Percentiles rank a stretch among this genome's conserved stretches.
phyloP scores from a whole-genome alignment of 768 basidiomycete genomes.

The Lactarius hatsudake region DNA sequence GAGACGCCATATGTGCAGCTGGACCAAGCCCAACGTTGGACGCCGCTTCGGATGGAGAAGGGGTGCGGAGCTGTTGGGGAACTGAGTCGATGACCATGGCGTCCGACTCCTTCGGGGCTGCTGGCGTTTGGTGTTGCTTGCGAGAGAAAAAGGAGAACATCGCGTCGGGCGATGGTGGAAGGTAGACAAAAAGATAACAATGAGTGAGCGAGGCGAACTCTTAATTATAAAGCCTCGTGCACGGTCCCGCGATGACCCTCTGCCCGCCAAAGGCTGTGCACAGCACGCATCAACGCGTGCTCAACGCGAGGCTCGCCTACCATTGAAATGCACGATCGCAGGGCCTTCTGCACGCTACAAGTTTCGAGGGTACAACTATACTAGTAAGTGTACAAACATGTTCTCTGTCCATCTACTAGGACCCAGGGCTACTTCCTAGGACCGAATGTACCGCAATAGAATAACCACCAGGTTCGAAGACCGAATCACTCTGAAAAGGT shows the following conservation, averaged over 20 bases:
- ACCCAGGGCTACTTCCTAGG: neutral
- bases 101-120: constrained; percentile 5
- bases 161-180: constrained; percentile 10
- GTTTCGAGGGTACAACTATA: neutral
- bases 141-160: constrained; percentile 24
- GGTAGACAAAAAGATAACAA: constrained; percentile 12
- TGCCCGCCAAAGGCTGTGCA: constrained; percentile 7
- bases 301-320: constrained; percentile 12
- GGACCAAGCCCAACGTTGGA: constrained; percentile 21
- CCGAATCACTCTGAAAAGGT: neutral
- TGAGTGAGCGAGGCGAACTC: neutral
- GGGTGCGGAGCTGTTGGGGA: constrained; percentile 47
- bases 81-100: constrained; percentile 13
- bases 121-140: constrained; percentile 12
- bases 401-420: neutral
- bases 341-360: neutral
- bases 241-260: neutral
- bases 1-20: constrained; percentile 26
- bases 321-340: neutral
- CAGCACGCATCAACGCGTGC: constrained; percentile 19
- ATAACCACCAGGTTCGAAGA: neutral
- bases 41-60: constrained; percentile 46
- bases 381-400: neutral
- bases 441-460: constrained; percentile 7
- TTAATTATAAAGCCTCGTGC: constrained; percentile 6